A percentile compares a stretch with the other conserved stretches of the same genome.
Evolutionary conservation across 2,329 filamentous ascomycete species (phyloP).

Genomic region (Colletotrichum godetiae): DNA sequence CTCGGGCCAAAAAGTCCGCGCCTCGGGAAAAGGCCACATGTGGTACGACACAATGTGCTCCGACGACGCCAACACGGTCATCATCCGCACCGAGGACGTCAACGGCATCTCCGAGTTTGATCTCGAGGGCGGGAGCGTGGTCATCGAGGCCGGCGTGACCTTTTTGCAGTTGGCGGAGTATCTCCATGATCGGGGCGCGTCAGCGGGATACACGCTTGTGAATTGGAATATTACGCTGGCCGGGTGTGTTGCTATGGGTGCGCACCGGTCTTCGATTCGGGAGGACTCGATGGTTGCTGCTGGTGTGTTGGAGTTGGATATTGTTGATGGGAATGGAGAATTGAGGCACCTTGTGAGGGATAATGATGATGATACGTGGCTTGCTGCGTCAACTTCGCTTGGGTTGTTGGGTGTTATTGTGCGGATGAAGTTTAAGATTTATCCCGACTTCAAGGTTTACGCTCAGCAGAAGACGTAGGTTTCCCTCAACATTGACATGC

Average conservation of each 20-base stretch:
- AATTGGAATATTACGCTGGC: slow-evolving; percentile 66
- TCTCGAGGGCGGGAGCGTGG: slow-evolving; percentile 55
- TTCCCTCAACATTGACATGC: neutral
- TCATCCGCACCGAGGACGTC: slow-evolving; percentile 58
- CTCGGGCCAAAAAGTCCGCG: slow-evolving; percentile 54
- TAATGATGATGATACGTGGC: slow-evolving; percentile 58
- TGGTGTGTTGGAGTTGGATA: slow-evolving; percentile 59
- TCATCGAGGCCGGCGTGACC: slow-evolving; percentile 63
- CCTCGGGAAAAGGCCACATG: slow-evolving; percentile 62
- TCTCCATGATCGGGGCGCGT: slow-evolving; percentile 57
- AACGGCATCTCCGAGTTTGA: slow-evolving; percentile 57
- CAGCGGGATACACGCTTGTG: slow-evolving; percentile 61
- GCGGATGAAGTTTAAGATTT: slow-evolving; percentile 60
- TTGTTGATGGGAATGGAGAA: slow-evolving; percentile 59
- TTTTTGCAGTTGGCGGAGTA: slow-evolving; percentile 63
- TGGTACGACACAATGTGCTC: slow-evolving; percentile 67
- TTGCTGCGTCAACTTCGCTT: slow-evolving; percentile 62
- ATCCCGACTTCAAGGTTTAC: slow-evolving; percentile 63
- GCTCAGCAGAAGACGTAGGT: slow-evolving; percentile 61
- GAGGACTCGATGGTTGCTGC: slow-evolving; percentile 63
- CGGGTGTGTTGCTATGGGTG: slow-evolving; percentile 63
- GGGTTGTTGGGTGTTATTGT: slow-evolving; percentile 60
- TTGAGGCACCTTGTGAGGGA: slow-evolving; percentile 54
- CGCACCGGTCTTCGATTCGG: slow-evolving; percentile 59
- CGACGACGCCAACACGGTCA: slow-evolving; percentile 57